phyloP scores from a whole-genome alignment of 352 stramenopile species.

The Pythium folliculosum region DNA sequence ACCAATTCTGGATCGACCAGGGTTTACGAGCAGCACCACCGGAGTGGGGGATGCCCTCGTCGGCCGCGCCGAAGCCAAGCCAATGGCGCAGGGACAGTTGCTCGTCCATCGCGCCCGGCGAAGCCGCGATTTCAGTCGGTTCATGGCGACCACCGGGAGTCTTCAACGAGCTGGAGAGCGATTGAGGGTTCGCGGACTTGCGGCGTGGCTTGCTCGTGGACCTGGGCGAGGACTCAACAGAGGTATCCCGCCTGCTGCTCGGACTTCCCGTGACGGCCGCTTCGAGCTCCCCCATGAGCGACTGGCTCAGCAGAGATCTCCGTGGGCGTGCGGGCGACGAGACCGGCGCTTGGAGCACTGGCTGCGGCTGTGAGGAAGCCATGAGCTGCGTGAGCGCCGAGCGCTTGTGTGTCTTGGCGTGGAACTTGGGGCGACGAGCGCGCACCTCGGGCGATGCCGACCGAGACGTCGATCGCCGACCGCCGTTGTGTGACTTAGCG shows the following conservation, averaged over 20 bases:
- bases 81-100: constrained; percentile 11
- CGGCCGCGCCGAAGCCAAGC: constrained; percentile 23
- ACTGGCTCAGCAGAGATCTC: neutral
- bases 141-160: neutral
- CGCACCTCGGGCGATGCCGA: constrained; percentile 14
- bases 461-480: constrained; percentile 1
- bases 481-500: neutral
- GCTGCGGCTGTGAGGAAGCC: constrained; percentile 10
- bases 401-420: constrained; percentile 17
- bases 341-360: neutral
- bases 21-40: constrained; percentile 2
- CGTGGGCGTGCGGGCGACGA: neutral
- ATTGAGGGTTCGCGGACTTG: constrained; percentile 17
- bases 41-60: constrained; percentile 9
- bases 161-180: neutral
- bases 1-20: constrained; percentile 29
- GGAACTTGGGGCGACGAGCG: neutral
- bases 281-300: constrained; percentile 10
- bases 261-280: neutral
- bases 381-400: constrained; percentile 19
- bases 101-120: neutral
- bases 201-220: constrained; percentile 9
- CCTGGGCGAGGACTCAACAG: neutral
- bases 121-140: too few species aligned
- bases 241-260: neutral